A percentile compares a stretch with the other conserved stretches of the same genome.
These are phyloP conservation scores for Boletellus deceptivus DNA, from an alignment of 1,284 basidiomycete species.

Conservation along the genomic window DNA sequence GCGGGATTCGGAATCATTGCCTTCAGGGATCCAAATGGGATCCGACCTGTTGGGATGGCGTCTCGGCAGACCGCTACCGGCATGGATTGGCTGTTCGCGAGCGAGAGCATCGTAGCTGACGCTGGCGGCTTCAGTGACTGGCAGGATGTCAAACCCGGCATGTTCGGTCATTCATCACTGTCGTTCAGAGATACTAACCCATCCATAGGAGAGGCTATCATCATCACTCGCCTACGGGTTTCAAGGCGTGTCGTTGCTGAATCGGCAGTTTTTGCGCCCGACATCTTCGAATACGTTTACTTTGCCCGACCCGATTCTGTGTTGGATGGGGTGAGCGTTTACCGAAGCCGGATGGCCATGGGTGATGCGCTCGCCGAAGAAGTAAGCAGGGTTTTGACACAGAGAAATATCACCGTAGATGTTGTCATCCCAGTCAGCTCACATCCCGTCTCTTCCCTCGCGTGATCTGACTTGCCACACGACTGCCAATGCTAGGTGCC, in stretches of 20 bases:
- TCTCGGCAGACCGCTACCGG: conserved; percentile 57
- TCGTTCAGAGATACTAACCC: conserved; percentile 2
- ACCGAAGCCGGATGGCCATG: conserved; percentile 99
- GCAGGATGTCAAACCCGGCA: conserved; percentile 92
- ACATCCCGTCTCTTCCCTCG: neutral
- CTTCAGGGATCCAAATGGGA: conserved; percentile 99
- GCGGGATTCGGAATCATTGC: conserved; percentile 99
- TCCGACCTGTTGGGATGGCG: conserved; percentile 88
- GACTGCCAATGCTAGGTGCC: conserved; percentile 61
- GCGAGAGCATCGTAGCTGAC: conserved; percentile 96
- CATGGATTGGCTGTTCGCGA: conserved; percentile 88
- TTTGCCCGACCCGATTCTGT: conserved; percentile 98
- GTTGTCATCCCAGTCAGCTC: conserved; percentile 90
- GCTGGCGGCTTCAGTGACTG: conserved; percentile 89
- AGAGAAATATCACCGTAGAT: conserved; percentile 74
- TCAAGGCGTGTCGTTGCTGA: conserved; percentile 71
- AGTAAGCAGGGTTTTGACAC: conserved; percentile 72
- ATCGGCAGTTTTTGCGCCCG: conserved; percentile 84
- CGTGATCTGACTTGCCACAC: conserved; percentile 6
- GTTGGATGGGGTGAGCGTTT: conserved; percentile 96
- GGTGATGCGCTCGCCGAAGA: conserved; percentile 93
- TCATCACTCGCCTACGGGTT: conserved; percentile 82
- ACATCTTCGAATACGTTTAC: conserved; percentile 99
- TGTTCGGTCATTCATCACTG: conserved; percentile 17
- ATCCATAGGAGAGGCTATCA: conserved; percentile 82